Conservation (phyloP, 495 filamentous ascomycete genomes). For the Aeminium ludgeri region DNA sequence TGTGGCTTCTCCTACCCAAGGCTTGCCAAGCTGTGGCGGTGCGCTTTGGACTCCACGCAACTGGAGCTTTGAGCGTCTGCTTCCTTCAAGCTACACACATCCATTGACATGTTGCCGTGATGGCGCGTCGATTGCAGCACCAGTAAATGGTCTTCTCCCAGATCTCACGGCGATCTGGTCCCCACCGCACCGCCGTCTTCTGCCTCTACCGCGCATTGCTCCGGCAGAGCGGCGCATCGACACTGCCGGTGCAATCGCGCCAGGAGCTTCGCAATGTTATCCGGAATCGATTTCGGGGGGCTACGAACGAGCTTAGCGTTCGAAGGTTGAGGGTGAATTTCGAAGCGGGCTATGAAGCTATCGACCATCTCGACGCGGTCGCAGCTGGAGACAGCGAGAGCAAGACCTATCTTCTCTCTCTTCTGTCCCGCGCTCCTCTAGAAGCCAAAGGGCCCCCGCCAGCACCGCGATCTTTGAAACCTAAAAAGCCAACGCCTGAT, state of each 20-base stretch:
- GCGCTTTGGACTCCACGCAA: too few species aligned
- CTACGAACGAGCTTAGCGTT: conserved; percentile 31
- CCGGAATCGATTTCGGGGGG: conserved; percentile 40
- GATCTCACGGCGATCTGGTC: conserved; percentile 2
- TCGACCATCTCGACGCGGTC: conserved; percentile 23
- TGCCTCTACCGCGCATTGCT: conserved; percentile 60
- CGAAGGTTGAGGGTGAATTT: conserved; percentile 21
- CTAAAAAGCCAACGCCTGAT: neutral
- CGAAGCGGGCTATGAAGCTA: conserved; percentile 41
- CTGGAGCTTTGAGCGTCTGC: too few species aligned
- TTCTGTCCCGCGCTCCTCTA: conserved; percentile 14
- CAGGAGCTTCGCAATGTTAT: conserved; percentile 29
- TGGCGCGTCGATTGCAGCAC: too few species aligned
- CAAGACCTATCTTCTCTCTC: conserved; percentile 8
- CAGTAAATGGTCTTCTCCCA: too few species aligned
- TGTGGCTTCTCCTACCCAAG: too few species aligned
- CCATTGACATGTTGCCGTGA: too few species aligned
- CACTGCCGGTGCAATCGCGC: conserved; percentile 25
- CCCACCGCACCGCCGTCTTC: conserved; percentile 24
- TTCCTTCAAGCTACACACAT: too few species aligned
- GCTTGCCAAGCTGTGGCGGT: too few species aligned
- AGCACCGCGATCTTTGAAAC: neutral
- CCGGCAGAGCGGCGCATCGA: conserved; percentile 32
- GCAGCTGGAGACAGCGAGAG: conserved; percentile 14
- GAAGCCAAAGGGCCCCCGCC: conserved; percentile 9